phyloP scores from a whole-genome alignment of 495 filamentous ascomycete genomes.

The Barbatosphaeria neglecta region DNA sequence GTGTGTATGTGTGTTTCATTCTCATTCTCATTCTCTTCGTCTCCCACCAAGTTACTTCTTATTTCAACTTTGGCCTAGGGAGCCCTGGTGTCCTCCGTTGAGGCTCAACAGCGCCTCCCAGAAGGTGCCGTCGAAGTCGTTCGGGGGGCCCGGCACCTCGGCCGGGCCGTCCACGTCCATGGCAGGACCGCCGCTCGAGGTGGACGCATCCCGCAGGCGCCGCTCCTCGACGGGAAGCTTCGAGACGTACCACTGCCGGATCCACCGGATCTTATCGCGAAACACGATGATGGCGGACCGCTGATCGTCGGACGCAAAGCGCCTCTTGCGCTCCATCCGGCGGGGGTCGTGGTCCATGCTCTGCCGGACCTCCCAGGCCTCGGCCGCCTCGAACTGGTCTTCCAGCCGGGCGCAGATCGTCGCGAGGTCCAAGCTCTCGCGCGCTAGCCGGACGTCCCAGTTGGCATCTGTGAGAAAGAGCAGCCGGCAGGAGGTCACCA shows the following conservation, averaged over 20 bases:
- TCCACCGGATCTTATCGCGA: constrained; percentile 12
- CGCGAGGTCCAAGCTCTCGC: constrained; percentile 6
- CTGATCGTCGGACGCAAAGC: constrained; percentile 2
- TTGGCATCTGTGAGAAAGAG: constrained; percentile 10
- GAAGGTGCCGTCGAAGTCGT: background rate
- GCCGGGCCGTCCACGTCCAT: background rate
- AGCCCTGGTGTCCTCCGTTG: background rate
- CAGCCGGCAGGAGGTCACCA: constrained; percentile 9
- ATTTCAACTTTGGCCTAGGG: background rate
- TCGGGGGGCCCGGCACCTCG: background rate
- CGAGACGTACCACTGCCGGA: constrained; percentile 11
- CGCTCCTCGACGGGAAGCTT: constrained; percentile 5
- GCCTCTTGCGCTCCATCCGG: constrained; percentile 4
- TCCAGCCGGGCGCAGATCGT: constrained; percentile 2
- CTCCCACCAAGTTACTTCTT: background rate
- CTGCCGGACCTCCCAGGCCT: constrained; percentile 1
- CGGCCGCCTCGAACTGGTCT: constrained; percentile 3
- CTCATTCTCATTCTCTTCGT: background rate
- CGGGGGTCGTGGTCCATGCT: background rate
- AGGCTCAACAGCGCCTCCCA: background rate
- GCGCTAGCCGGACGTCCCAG: constrained; percentile 9
- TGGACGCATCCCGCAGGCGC: background rate
- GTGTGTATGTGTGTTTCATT: background rate
- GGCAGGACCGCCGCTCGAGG: background rate
- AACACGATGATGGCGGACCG: constrained; percentile 2